A percentile compares a stretch with the other conserved stretches of the same genome.
Evolutionary conservation across 1,284 basidiomycete genomes (phyloP).

Genomic region (Fomitiporia mediterranea): DNA sequence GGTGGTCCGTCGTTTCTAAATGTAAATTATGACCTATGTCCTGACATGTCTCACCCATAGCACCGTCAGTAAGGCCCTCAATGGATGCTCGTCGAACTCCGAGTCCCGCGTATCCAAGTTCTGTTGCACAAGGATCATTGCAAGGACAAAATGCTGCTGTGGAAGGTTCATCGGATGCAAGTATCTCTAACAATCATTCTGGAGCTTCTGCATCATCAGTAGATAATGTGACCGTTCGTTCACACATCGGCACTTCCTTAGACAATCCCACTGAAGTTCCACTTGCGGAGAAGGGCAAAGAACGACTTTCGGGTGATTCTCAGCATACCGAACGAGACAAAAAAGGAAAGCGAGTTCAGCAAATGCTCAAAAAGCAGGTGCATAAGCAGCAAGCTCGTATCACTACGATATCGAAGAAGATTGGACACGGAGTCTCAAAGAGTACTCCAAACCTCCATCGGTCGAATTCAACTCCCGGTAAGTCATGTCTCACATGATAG

Average conservation of each 20-base stretch:
- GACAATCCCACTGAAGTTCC: conserved; percentile 1
- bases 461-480: conserved; percentile 63
- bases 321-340: conserved; percentile 23
- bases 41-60: not conserved
- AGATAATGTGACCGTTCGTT: conserved; percentile 12
- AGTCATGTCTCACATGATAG: conserved; percentile 9
- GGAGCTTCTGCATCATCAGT: not conserved
- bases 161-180: not conserved
- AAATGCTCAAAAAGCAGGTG: conserved; percentile 66
- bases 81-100: conserved; percentile 14
- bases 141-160: not conserved
- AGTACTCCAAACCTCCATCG: conserved; percentile 46
- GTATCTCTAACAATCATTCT: conserved; percentile 9
- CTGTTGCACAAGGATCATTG: not conserved
- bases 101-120: conserved; percentile 9
- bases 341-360: conserved; percentile 64
- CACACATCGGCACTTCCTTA: conserved; percentile 10
- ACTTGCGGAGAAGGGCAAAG: not conserved
- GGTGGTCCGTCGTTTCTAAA: not conserved
- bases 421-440: conserved; percentile 62
- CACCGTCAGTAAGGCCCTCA: conserved; percentile 16
- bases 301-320: conserved; percentile 18
- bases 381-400: conserved; percentile 69
- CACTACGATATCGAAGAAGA: conserved; percentile 69
- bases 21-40: not conserved